Evolutionary conservation across 1,284 basidiomycete species (phyloP).

Genomic region (Macrocystidia cucumis): DNA sequence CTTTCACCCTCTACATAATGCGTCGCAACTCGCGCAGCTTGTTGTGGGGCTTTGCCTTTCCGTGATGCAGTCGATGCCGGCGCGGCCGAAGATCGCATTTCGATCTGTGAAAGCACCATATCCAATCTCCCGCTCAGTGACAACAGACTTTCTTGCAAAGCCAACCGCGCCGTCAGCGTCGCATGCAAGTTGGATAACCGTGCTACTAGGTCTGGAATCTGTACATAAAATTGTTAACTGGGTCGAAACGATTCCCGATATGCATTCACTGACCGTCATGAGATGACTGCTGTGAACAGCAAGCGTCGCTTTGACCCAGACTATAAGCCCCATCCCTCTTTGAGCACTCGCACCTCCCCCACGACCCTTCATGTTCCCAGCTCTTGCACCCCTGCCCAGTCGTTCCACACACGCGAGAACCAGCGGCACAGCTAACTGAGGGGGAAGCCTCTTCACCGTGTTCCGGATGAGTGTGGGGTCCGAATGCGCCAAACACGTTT

Average conservation of each 20-base stretch:
- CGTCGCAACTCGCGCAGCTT: slow-evolving; percentile 30
- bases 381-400: slow-evolving; percentile 72
- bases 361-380: slow-evolving; percentile 69
- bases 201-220: slow-evolving; percentile 83
- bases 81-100: slow-evolving; percentile 65
- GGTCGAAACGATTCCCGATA: slow-evolving; percentile 11
- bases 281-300: slow-evolving; percentile 88
- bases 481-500: slow-evolving; percentile 85
- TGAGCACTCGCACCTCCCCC: slow-evolving; percentile 83
- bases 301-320: slow-evolving; percentile 87
- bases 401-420: slow-evolving; percentile 88
- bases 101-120: slow-evolving; percentile 90
- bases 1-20: slow-evolving; percentile 77
- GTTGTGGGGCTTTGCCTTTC: slow-evolving; percentile 25
- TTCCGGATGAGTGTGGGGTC: slow-evolving; percentile 78
- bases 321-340: slow-evolving; percentile 75
- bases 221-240: slow-evolving; percentile 9
- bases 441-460: slow-evolving; percentile 83
- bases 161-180: slow-evolving; percentile 74
- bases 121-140: slow-evolving; percentile 88
- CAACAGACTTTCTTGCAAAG: slow-evolving; percentile 80
- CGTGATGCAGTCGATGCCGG: slow-evolving; percentile 45
- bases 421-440: slow-evolving; percentile 85
- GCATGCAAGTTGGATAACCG: slow-evolving; percentile 82
- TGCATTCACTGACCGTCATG: slow-evolving; percentile 90